Conservation (phyloP, 345 rosid genomes). For the Citrus mangshanensis region DNA sequence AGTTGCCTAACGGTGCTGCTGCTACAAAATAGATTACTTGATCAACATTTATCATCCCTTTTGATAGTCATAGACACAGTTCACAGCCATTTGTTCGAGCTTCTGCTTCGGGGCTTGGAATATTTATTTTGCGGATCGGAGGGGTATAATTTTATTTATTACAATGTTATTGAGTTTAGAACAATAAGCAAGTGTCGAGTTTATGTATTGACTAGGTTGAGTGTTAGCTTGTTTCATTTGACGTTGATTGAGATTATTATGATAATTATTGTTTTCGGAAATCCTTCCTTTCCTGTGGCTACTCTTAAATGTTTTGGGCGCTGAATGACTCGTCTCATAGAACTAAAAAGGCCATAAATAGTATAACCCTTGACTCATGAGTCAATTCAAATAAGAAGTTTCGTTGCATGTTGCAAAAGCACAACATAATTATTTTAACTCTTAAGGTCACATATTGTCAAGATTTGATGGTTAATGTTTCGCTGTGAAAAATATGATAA, state of each 20-base stretch:
- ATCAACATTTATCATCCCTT: neutral
- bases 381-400: neutral
- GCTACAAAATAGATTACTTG: conserved; percentile 22
- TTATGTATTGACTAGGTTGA: conserved; percentile 13
- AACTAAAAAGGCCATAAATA: neutral
- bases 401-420: neutral
- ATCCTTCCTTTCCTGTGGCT: neutral
- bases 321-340: neutral
- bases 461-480: neutral
- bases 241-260: conserved; percentile 8
- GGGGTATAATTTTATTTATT: conserved; percentile 6
- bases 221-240: conserved; percentile 4
- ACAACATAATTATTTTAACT: too few species aligned
- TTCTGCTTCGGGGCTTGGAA: conserved; percentile 10
- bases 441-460: too few species aligned
- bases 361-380: neutral
- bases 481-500: neutral
- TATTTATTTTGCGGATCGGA: conserved; percentile 23
- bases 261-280: conserved; percentile 4
- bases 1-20: conserved; percentile 21
- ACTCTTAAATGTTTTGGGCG: neutral
- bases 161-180: conserved; percentile 16
- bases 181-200: conserved; percentile 22
- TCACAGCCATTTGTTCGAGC: conserved; percentile 10
- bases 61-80: neutral